A percentile compares a stretch with the other conserved stretches of the same genome.
These are phyloP conservation scores for Phytophthora pinifolia DNA, from an alignment of 352 stramenopile species.

Conservation along the genomic window DNA sequence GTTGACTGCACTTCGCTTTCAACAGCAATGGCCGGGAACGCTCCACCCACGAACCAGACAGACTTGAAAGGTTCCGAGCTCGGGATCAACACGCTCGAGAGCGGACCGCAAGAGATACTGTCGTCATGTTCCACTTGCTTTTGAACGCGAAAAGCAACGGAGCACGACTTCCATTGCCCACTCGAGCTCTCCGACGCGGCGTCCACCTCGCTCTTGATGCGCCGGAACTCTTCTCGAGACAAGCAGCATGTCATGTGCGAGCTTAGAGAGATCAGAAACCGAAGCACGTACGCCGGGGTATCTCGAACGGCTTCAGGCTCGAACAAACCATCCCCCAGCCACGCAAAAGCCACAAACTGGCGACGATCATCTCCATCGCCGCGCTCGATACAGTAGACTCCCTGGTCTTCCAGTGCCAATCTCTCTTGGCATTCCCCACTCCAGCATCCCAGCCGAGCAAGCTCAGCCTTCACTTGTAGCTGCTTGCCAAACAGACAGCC, in stretches of 20 bases:
- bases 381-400: conserved; percentile 46
- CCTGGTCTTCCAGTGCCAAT: conserved; percentile 37
- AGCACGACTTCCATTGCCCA: conserved; percentile 23
- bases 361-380: background rate
- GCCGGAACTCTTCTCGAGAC: conserved; percentile 15
- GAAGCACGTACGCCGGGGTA: conserved; percentile 59
- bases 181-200: conserved; percentile 1
- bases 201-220: conserved; percentile 19
- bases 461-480: conserved; percentile 41
- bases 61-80: background rate
- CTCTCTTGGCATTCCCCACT: conserved; percentile 25
- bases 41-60: conserved; percentile 14
- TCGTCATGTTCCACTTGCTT: conserved; percentile 47
- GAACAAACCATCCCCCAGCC: conserved; percentile 43
- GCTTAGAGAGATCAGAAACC: conserved; percentile 34
- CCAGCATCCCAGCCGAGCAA: conserved; percentile 41
- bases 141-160: conserved; percentile 39
- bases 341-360: conserved; percentile 54
- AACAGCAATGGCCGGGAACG: conserved; percentile 15
- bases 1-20: conserved; percentile 14
- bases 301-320: conserved; percentile 38
- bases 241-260: conserved; percentile 29
- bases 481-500: conserved; percentile 63
- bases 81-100: conserved; percentile 5
- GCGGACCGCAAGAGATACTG: conserved; percentile 15